Base-by-base conservation (phyloP, 108 stramenopile genomes). In the Nitzschia sp. region DNA sequence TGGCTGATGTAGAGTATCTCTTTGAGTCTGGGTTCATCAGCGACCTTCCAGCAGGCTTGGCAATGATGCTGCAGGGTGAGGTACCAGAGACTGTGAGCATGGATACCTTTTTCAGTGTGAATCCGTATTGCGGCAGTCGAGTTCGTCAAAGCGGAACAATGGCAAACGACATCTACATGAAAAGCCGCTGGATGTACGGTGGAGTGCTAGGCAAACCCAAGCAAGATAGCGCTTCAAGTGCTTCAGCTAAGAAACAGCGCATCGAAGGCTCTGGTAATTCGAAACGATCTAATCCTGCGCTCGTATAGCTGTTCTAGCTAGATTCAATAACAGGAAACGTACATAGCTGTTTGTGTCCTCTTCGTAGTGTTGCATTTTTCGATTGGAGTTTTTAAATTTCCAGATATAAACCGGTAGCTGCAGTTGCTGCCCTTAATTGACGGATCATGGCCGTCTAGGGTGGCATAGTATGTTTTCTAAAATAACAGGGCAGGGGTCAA, bases 101-200 rank as follows among this genome's bases (percentile, higher is more conserved):
- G 15, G 73, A 50, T 16, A 62, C 73, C 3, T 92, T 89, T 72
- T 85, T 92, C 61, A 66, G 79, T 45, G 85, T 84, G 31, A 95
- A 95, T 75, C 94, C 94, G 33, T 89, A 80, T 61, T 66, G 78
- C 38, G 94, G 94, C 19, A 70, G 68, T 25, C 80, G 91, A 17
- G 88, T 95, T 3, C 77, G 94, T 47, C 94, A 95, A 66, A 88
- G 85, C 60, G 94, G 94, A 38, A 95, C 88, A 8, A 91, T 95
- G 89, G 94, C 88, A 26, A 95, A 95, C 66, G 94, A 95, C 81
- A 41, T 95, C 45, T 95, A 75, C 69, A 91, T 95, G 26, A 95
- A 92, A 69, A 90, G 79, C 58, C 76, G 88, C 27, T 95, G 89
- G 89, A 85, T 95, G 26, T 64, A 89, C 62, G 88, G 90, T 32